These are phyloP conservation scores for Beauveria sp. DNA, from an alignment of 2,329 filamentous ascomycete genomes.

Conservation along the genomic window DNA sequence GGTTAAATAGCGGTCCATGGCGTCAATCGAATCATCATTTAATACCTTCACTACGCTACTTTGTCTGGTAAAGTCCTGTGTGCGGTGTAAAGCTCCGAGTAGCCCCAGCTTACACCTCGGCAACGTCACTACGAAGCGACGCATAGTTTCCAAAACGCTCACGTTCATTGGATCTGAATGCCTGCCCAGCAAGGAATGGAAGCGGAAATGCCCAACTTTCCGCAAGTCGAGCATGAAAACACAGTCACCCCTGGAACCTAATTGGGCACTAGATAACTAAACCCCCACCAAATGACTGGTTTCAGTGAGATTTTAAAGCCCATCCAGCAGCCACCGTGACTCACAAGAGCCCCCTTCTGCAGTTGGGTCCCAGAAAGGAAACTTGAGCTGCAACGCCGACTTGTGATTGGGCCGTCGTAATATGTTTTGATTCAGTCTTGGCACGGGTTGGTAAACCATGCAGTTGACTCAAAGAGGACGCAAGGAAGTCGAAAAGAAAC, in stretches of 20 bases:
- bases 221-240: not conserved
- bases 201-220: not conserved
- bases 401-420: not conserved
- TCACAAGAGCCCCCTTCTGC: not conserved
- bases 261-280: not conserved
- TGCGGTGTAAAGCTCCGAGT: not conserved
- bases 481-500: not conserved
- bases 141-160: too few relatives aligned
- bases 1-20: not conserved
- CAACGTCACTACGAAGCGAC: not conserved
- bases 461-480: not conserved
- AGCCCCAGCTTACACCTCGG: not conserved
- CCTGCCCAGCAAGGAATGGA: too few relatives aligned
- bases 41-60: not conserved
- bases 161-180: too few relatives aligned
- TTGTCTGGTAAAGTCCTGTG: not conserved
- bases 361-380: slow-evolving; percentile 1
- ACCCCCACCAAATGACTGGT: slow-evolving; percentile 6
- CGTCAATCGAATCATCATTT: not conserved
- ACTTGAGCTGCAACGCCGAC: not conserved
- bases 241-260: not conserved
- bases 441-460: not conserved
- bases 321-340: slow-evolving; percentile 4
- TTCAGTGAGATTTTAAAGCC: slow-evolving; percentile 1
- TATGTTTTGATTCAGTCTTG: not conserved